A percentile compares a stretch with the other conserved stretches of the same genome.
These are phyloP conservation scores for Yarrowia alimentaria DNA, from an alignment of 805 yeast species.

Conservation along the genomic window DNA sequence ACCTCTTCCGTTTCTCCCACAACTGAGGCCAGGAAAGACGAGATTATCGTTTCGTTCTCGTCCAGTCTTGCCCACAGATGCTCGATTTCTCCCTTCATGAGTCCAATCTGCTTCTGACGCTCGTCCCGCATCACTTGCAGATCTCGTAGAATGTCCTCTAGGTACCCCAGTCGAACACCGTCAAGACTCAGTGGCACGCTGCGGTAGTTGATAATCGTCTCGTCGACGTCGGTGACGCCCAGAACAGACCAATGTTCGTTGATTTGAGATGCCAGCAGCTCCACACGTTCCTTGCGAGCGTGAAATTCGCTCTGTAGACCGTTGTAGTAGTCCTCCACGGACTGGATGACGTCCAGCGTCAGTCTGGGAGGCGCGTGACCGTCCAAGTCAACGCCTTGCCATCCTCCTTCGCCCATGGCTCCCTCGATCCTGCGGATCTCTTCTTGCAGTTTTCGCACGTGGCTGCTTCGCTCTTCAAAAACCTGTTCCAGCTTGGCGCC, in stretches of 20 bases:
- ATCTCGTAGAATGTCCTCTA: conserved; percentile 6
- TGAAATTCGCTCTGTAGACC: conserved; percentile 1
- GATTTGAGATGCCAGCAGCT: conserved; percentile 1
- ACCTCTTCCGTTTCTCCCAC: conserved; percentile 5
- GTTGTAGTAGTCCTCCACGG: neutral
- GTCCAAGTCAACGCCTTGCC: conserved; percentile 15
- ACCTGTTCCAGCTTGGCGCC: conserved; percentile 19
- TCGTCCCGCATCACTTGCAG: neutral
- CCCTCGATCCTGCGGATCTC: neutral
- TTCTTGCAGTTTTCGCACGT: neutral
- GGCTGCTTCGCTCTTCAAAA: neutral
- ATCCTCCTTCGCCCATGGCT: neutral
- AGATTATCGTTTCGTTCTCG: conserved; percentile 2
- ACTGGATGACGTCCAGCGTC: neutral
- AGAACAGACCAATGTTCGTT: conserved; percentile 14
- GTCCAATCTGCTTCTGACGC: conserved; percentile 3
- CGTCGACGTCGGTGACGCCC: conserved; percentile 14
- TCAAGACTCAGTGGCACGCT: conserved; percentile 5
- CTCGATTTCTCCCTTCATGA: conserved; percentile 3
- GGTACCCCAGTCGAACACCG: neutral
- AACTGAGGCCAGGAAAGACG: neutral
- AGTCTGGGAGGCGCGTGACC: conserved; percentile 11
- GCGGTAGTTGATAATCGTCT: conserved; percentile 10
- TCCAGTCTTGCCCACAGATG: conserved; percentile 10
- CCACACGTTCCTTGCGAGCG: conserved; percentile 1